These are phyloP conservation scores for Lachnellula arida DNA, from an alignment of 2,329 filamentous ascomycete genomes.

Conservation along the genomic window DNA sequence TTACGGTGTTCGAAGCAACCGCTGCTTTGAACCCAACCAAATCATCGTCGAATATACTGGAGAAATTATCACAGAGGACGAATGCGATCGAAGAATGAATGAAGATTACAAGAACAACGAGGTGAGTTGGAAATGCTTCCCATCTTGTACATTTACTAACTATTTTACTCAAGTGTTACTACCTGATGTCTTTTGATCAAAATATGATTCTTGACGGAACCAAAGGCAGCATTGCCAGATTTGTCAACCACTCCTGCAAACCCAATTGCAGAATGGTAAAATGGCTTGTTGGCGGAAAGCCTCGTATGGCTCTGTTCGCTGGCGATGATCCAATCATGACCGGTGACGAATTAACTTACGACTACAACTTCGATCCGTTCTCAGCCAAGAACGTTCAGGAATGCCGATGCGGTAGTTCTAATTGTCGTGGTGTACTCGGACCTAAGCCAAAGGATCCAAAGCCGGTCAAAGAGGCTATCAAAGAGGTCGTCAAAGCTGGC, in stretches of 20 bases:
- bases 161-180: conserved; percentile 67
- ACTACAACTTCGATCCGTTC: conserved; percentile 72
- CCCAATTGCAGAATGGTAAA: conserved; percentile 98
- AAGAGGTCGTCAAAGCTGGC: conserved; percentile 29
- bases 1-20: conserved; percentile 86
- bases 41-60: conserved; percentile 99
- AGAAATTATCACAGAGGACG: conserved; percentile 92
- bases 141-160: conserved; percentile 18
- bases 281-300: conserved; percentile 90
- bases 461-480: conserved; percentile 40
- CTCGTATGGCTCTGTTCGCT: conserved; percentile 94
- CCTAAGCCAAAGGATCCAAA: conserved; percentile 56
- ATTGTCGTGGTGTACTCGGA: conserved; percentile 61
- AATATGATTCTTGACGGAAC: conserved; percentile 99
- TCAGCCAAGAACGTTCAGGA: conserved; percentile 64
- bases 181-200: conserved; percentile 97
- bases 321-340: conserved; percentile 87
- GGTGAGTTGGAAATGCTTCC: conserved; percentile 45
- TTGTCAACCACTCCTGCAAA: conserved; percentile 96
- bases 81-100: conserved; percentile 91
- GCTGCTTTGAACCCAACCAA: conserved; percentile 80
- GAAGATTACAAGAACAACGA: conserved; percentile 91
- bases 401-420: conserved; percentile 58
- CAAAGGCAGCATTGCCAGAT: conserved; percentile 90
- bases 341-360: conserved; percentile 93